Evolutionary conservation across 176 grass and related monocot species (phyloP).

Genomic region (Aegilops longissima): DNA sequence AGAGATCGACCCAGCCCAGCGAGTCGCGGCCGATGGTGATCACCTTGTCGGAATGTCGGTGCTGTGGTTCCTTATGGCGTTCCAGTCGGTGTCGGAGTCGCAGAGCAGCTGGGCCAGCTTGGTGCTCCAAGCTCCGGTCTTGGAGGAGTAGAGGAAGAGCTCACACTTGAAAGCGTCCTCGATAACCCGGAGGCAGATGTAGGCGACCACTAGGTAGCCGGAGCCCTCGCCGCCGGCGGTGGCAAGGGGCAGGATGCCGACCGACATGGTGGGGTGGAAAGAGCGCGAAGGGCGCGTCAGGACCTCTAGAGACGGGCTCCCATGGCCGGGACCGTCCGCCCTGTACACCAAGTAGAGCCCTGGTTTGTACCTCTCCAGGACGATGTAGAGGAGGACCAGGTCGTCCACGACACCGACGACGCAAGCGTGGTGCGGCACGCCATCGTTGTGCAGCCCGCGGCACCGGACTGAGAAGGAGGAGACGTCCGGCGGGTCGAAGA

Average conservation of each 20-base stretch:
- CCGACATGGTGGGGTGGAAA: neutral
- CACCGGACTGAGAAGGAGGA: neutral
- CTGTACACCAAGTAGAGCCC: neutral
- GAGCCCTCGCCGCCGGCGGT: too few relatives aligned
- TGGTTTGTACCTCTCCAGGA: too few relatives aligned
- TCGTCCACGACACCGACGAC: neutral
- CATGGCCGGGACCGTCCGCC: neutral
- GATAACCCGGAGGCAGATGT: neutral
- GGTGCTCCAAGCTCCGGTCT: neutral
- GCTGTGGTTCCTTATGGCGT: neutral
- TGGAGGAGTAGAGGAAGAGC: neutral
- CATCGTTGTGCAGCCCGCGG: neutral
- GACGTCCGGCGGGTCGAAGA: neutral
- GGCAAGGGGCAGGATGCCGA: neutral
- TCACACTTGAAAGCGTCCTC: neutral
- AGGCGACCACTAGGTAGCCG: neutral
- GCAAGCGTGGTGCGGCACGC: neutral
- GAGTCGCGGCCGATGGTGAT: neutral
- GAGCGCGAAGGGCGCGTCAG: neutral
- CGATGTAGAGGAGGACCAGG: neutral
- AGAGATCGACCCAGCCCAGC: neutral
- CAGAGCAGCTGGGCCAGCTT: neutral
- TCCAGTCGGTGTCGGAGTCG: neutral
- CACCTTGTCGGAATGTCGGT: neutral
- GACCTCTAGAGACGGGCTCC: neutral